A percentile compares a stretch with the other conserved stretches of the same genome.
phyloP scores from a whole-genome alignment of 1,284 basidiomycete species.

The Entoloma clypeatum region DNA sequence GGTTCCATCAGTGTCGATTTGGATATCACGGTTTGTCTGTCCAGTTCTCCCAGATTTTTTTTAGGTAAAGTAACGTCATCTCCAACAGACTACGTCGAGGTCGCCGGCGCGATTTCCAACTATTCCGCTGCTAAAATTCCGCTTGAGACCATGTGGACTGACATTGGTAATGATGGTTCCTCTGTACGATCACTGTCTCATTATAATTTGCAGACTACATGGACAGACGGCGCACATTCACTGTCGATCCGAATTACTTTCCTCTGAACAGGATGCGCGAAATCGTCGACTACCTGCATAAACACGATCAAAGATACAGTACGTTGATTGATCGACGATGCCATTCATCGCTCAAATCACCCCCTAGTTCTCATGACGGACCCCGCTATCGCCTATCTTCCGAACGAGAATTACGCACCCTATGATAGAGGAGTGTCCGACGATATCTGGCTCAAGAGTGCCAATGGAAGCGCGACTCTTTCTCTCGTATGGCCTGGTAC shows the following conservation, averaged over 20 bases:
- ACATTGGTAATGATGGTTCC: conserved; percentile 47
- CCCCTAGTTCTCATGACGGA: conserved; percentile 67
- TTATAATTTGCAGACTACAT: conserved; percentile 56
- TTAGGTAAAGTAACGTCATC: not conserved
- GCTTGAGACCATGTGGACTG: conserved; percentile 75
- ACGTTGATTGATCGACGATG: conserved; percentile 18
- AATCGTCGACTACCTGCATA: conserved; percentile 59
- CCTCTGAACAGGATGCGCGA: conserved; percentile 59
- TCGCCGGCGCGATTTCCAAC: conserved; percentile 56
- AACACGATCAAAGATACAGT: conserved; percentile 57
- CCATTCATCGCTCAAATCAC: not conserved
- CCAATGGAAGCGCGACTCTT: conserved; percentile 56
- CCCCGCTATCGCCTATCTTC: conserved; percentile 59
- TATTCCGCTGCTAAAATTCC: conserved; percentile 61
- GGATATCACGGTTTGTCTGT: conserved; percentile 50
- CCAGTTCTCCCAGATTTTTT: not conserved
- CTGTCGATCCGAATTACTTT: conserved; percentile 66
- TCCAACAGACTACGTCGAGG: conserved; percentile 59
- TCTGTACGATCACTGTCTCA: conserved; percentile 1
- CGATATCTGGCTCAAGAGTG: conserved; percentile 61
- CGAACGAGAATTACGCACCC: conserved; percentile 46
- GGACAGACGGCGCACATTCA: conserved; percentile 64
- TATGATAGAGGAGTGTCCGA: conserved; percentile 52
- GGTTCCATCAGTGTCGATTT: conserved; percentile 70
- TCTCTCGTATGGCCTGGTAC: conserved; percentile 71